Evolutionary conservation across 768 basidiomycete genomes (phyloP).

Genomic region (Xerocomellus amylosporus): DNA sequence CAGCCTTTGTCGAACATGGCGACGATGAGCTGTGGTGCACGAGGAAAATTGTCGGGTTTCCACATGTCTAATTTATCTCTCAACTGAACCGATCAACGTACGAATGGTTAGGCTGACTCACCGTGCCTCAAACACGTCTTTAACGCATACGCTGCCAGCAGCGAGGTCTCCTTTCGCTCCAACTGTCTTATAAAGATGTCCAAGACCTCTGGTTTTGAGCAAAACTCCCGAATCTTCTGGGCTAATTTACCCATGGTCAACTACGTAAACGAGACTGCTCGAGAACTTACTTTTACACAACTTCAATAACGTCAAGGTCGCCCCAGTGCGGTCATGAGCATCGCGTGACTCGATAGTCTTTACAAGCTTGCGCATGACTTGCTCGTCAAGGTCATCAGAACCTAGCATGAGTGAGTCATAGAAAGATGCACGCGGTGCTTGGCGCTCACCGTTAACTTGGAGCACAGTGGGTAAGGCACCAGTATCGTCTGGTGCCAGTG

Average conservation of each 20-base stretch:
- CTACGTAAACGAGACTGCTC: not conserved
- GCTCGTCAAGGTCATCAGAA: not conserved
- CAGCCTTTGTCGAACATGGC: constrained; percentile 12
- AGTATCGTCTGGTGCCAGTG: not conserved
- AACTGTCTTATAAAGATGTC: not conserved
- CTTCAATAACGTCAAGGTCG: constrained; percentile 12
- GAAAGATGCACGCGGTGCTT: too few relatives aligned
- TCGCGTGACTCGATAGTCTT: not conserved
- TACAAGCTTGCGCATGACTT: not conserved
- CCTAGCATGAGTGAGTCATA: not conserved
- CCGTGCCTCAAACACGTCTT: not conserved
- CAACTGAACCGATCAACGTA: not conserved
- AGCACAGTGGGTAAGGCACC: not conserved
- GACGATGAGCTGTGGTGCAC: not conserved
- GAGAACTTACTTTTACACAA: constrained; percentile 4
- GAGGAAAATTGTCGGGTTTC: not conserved
- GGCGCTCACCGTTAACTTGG: not conserved
- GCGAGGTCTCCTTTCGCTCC: not conserved
- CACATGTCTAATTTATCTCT: not conserved
- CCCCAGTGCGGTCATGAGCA: not conserved
- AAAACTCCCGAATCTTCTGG: not conserved
- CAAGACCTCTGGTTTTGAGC: not conserved
- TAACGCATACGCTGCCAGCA: constrained; percentile 12
- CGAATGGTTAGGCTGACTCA: not conserved
- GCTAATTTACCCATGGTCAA: not conserved